Conservation (phyloP, 2,329 filamentous ascomycete species). For the Xylariaceae sp. region DNA sequence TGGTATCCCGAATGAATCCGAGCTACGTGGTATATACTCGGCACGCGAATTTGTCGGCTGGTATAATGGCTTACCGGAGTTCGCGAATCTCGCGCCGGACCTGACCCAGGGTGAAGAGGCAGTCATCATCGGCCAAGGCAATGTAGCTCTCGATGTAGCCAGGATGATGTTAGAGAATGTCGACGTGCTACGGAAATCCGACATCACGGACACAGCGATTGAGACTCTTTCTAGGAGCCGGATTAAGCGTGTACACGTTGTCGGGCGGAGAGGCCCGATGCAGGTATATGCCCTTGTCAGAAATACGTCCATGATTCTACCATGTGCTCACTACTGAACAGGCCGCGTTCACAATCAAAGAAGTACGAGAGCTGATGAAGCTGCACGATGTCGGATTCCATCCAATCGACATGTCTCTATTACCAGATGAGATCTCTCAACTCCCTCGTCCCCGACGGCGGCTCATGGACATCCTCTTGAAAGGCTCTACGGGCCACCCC, state of each 20-base stretch:
- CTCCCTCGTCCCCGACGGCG: constrained; percentile 73
- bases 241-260: constrained; percentile 76
- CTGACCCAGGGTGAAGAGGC: constrained; percentile 74
- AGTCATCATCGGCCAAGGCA: constrained; percentile 88
- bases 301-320: neutral
- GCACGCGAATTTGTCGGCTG: constrained; percentile 93
- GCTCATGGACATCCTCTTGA: constrained; percentile 74
- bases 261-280: constrained; percentile 83
- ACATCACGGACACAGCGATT: constrained; percentile 83
- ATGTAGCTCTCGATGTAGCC: constrained; percentile 91
- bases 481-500: constrained; percentile 58
- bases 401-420: constrained; percentile 60
- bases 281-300: constrained; percentile 57
- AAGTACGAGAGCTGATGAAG: constrained; percentile 81
- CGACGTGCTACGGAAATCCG: constrained; percentile 70
- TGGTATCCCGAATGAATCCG: constrained; percentile 73
- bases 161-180: constrained; percentile 78
- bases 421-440: constrained; percentile 64
- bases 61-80: constrained; percentile 94
- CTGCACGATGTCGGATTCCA: constrained; percentile 69
- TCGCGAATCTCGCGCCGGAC: constrained; percentile 67
- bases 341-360: constrained; percentile 94
- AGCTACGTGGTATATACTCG: constrained; percentile 72
- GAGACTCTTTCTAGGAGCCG: constrained; percentile 67
- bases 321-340: constrained; percentile 32